A percentile compares a stretch with the other conserved stretches of the same genome.
Evolutionary conservation across 306 rosid genomes (phyloP).

Genomic region (Pueraria montana): DNA sequence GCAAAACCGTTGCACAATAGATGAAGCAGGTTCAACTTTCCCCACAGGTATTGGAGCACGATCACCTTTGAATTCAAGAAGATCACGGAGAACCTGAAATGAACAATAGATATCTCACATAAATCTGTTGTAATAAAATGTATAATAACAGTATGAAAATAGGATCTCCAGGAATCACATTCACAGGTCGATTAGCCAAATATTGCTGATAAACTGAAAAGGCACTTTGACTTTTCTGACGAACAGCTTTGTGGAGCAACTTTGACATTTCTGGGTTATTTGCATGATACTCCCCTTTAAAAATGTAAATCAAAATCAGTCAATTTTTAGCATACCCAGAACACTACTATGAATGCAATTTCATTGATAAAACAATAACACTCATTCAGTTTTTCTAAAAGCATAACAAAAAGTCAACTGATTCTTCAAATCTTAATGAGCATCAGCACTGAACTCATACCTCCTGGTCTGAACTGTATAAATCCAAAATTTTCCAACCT

Average conservation of each 20-base stretch:
- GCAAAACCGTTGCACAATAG: constrained; percentile 96
- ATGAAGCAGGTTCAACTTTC: constrained; percentile 92
- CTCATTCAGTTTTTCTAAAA: constrained; percentile 30
- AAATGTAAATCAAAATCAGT: constrained; percentile 40
- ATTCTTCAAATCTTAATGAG: constrained; percentile 31
- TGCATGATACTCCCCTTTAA: constrained; percentile 95
- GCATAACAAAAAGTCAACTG: background rate
- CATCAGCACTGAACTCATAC: constrained; percentile 56
- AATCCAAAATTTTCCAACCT: constrained; percentile 98
- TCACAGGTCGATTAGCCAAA: constrained; percentile 97
- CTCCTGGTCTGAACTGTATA: constrained; percentile 99
- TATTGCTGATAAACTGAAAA: constrained; percentile 97
- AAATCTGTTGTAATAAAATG: constrained; percentile 24
- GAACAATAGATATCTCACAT: constrained; percentile 36
- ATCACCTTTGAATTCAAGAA: constrained; percentile 92
- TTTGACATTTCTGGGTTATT: constrained; percentile 99
- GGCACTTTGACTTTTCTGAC: constrained; percentile 94
- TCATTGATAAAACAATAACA: constrained; percentile 25
- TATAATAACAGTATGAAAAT: constrained; percentile 16
- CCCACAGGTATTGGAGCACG: constrained; percentile 94
- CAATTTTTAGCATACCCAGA: constrained; percentile 29
- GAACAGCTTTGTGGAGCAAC: constrained; percentile 99
- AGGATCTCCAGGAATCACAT: constrained; percentile 66
- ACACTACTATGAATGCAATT: background rate
- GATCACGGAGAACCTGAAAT: constrained; percentile 95